Evolutionary conservation across 495 filamentous ascomycete species (phyloP).

Genomic region (Aspergillus incahuasiensis): DNA sequence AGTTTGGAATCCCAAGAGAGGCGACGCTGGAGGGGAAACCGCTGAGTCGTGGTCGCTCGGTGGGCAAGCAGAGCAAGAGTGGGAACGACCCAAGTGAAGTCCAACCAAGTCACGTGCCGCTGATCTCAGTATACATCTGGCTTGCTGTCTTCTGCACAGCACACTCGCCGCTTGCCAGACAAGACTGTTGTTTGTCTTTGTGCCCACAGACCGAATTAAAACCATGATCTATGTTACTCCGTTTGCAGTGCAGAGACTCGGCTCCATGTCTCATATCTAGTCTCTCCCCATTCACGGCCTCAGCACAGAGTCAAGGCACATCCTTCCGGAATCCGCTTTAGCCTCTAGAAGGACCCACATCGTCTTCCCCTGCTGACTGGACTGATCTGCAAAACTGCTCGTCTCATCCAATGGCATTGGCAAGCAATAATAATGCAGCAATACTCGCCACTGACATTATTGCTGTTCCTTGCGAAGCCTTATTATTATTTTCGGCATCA

Average conservation of each 20-base stretch:
- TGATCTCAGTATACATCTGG: not conserved
- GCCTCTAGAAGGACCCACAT: not conserved
- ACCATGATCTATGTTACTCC: too few species aligned
- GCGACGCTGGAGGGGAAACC: not conserved
- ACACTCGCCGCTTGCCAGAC: not conserved
- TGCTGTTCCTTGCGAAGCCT: not conserved
- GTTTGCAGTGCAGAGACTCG: not conserved
- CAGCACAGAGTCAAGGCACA: not conserved
- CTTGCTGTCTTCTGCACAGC: not conserved
- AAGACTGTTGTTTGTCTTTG: too few species aligned
- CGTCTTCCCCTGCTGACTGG: not conserved
- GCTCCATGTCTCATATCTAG: not conserved
- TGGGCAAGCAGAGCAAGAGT: not conserved
- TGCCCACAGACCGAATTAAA: too few species aligned
- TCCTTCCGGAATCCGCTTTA: slow-evolving; percentile 1
- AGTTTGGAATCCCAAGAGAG: not conserved
- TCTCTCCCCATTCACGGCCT: not conserved
- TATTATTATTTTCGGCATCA: not conserved
- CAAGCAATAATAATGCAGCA: not conserved
- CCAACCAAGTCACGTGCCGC: slow-evolving; percentile 38
- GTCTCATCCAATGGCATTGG: not conserved
- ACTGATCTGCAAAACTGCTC: slow-evolving; percentile 3
- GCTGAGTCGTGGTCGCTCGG: slow-evolving; percentile 7
- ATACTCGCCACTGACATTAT: not conserved
- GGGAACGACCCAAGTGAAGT: slow-evolving; percentile 15